Evolutionary conservation across 768 basidiomycete genomes (phyloP).

Genomic region (Daedaleopsis nitida): DNA sequence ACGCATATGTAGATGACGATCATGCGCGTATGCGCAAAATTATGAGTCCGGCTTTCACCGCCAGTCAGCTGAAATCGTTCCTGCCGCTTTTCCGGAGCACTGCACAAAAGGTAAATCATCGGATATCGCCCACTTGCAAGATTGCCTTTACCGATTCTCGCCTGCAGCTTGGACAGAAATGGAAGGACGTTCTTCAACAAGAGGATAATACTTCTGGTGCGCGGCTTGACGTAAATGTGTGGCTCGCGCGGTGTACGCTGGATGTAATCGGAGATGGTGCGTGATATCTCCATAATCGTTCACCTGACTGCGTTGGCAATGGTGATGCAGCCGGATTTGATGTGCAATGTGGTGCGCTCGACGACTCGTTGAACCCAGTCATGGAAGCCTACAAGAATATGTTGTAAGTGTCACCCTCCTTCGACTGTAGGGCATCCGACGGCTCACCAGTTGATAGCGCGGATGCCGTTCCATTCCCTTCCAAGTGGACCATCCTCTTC

Average conservation of each 20-base stretch:
- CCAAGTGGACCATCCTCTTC: slow-evolving; percentile 28
- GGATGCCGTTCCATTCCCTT: slow-evolving; percentile 29
- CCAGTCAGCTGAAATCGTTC: slow-evolving; percentile 24
- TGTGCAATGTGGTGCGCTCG: slow-evolving; percentile 27
- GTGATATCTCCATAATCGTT: not conserved
- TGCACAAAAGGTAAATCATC: slow-evolving; percentile 23
- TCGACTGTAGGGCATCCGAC: too few relatives aligned
- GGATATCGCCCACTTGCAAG: too few relatives aligned
- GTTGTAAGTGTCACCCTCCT: slow-evolving; percentile 20
- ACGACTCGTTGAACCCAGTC: slow-evolving; percentile 22
- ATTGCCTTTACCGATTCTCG: not conserved
- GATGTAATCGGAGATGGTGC: slow-evolving; percentile 32
- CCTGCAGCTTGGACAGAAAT: slow-evolving; percentile 26
- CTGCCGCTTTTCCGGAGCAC: slow-evolving; percentile 24
- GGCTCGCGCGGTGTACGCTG: slow-evolving; percentile 29
- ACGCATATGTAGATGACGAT: slow-evolving; percentile 12
- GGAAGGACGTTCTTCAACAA: slow-evolving; percentile 24
- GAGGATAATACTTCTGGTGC: not conserved
- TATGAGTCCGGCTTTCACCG: slow-evolving; percentile 26
- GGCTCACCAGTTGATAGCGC: slow-evolving; percentile 11
- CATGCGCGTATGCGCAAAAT: slow-evolving; percentile 28
- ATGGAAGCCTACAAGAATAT: slow-evolving; percentile 27
- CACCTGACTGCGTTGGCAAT: too few relatives aligned
- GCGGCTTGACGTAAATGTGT: slow-evolving; percentile 19
- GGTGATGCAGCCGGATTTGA: slow-evolving; percentile 25